These are phyloP conservation scores for Penicillium subrubescens DNA, from an alignment of 495 filamentous ascomycete species.

Conservation along the genomic window DNA sequence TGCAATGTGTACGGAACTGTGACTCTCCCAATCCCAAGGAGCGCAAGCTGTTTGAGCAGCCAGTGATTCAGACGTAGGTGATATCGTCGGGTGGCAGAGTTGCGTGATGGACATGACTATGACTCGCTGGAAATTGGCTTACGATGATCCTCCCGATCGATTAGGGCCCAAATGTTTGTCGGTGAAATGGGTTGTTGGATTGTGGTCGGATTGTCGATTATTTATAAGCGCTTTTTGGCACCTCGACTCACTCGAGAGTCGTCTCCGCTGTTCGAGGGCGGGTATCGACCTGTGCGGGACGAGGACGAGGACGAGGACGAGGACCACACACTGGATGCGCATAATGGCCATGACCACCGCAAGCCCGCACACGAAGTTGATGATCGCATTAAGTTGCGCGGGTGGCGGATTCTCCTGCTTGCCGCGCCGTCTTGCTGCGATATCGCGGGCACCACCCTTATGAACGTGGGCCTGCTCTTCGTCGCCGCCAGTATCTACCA, in stretches of 20 bases:
- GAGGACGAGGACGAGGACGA: conserved; percentile 52
- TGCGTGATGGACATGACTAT: not conserved
- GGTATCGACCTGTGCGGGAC: conserved; percentile 64
- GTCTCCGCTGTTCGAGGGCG: conserved; percentile 52
- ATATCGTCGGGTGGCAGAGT: not conserved
- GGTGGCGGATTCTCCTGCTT: conserved; percentile 74
- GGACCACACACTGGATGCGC: conserved; percentile 35
- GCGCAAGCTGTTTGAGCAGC: conserved; percentile 81
- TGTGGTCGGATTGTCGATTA: conserved; percentile 66
- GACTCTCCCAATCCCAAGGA: conserved; percentile 67
- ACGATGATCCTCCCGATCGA: conserved; percentile 8
- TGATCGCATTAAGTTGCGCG: conserved; percentile 60
- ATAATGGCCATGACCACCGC: conserved; percentile 38
- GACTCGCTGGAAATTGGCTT: conserved; percentile 3
- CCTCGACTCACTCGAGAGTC: conserved; percentile 36
- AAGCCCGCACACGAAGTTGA: conserved; percentile 52
- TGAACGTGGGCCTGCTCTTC: conserved; percentile 93
- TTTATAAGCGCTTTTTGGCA: conserved; percentile 60
- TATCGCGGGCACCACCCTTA: conserved; percentile 90
- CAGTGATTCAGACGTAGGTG: conserved; percentile 85
- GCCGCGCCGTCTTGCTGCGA: conserved; percentile 90
- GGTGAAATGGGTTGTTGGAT: conserved; percentile 93
- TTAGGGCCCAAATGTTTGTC: conserved; percentile 82
- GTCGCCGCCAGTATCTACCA: conserved; percentile 96
- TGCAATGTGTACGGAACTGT: conserved; percentile 93